Conservation (phyloP, 352 stramenopile species). For the Blastocystis sp. region DNA sequence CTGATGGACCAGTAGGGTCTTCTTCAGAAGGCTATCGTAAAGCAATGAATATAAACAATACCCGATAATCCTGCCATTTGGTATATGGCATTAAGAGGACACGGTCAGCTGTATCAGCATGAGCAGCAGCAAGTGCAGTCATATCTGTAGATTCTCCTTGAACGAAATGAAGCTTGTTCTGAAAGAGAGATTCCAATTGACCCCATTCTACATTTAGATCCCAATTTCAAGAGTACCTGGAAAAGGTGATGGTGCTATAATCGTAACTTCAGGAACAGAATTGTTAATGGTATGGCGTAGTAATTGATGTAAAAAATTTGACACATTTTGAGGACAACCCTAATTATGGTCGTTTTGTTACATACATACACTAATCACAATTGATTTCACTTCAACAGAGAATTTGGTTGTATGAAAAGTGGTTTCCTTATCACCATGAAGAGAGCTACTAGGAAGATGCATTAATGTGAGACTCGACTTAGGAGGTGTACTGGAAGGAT, state of each 20-base stretch:
- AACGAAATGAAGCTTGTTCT: background rate
- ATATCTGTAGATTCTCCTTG: conserved; percentile 2
- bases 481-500: too few species aligned
- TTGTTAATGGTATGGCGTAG: background rate
- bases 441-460: background rate
- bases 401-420: background rate
- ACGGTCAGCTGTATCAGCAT: conserved; percentile 19
- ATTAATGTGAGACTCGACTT: background rate
- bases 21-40: background rate
- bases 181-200: background rate
- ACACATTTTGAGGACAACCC: conserved; percentile 33
- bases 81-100: conserved; percentile 41
- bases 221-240: background rate
- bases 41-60: background rate
- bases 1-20: background rate
- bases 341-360: background rate
- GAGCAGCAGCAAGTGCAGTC: background rate
- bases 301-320: background rate
- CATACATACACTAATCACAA: conserved; percentile 7
- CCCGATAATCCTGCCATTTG: conserved; percentile 27
- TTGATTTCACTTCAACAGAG: background rate
- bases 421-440: background rate
- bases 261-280: background rate
- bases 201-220: background rate
- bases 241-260: background rate